Conservation (phyloP, 331 rosid species). For the Telfairia occidentalis region DNA sequence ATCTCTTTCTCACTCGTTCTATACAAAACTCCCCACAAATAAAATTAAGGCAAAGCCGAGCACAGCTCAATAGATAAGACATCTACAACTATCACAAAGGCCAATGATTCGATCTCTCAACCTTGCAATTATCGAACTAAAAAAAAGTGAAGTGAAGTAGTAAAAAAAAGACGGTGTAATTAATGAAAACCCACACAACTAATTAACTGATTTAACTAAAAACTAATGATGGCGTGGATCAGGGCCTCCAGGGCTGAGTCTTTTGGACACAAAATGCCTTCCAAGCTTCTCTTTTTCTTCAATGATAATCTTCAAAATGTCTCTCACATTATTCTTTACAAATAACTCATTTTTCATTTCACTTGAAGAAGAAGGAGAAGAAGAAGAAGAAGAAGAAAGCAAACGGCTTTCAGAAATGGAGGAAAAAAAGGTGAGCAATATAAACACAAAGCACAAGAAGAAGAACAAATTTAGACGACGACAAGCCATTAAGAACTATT, state of each 20-base stretch:
- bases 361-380: neutral
- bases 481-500: neutral
- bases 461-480: neutral
- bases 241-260: slow-evolving; percentile 25
- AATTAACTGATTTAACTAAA: no score
- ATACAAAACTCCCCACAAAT: neutral
- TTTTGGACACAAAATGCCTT: slow-evolving; percentile 5
- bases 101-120: no score
- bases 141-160: no score
- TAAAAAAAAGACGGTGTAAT: no score
- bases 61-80: no score
- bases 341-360: neutral
- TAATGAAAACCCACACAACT: no score
- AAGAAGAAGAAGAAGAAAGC: neutral
- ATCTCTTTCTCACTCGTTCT: neutral
- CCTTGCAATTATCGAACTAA: no score
- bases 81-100: no score
- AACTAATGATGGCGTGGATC: slow-evolving; percentile 28
- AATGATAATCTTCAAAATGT: neutral
- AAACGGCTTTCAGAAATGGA: neutral
- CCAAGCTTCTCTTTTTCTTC: slow-evolving; percentile 7
- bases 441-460: neutral
- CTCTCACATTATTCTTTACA: neutral
- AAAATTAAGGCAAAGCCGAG: no score
- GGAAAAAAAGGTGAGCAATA: neutral